Base-by-base conservation (phyloP, 495 filamentous ascomycete genomes). In the Lepraria neglecta region DNA sequence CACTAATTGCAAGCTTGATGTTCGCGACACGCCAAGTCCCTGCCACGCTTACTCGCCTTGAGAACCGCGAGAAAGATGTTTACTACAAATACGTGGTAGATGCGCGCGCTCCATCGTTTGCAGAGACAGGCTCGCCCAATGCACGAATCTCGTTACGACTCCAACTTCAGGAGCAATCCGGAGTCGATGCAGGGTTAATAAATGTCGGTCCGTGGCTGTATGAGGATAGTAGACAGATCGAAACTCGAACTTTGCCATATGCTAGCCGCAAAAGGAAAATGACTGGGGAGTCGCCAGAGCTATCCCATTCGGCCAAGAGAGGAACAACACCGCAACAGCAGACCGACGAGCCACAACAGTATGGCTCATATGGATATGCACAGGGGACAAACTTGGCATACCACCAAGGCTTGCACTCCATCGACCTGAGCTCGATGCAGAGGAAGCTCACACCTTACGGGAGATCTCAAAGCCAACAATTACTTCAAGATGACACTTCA, bases 141-240 rank as follows among this genome's bases (percentile, higher is more conserved):
- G 77, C 84, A 44, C 85, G 81, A 63, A 84, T 96, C 31, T 88
- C 89, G 30, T 70, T 97, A 55, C 81, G 81, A 63, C 77, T 97
- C 48, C 73, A 83, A 15, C 80, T 95, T 68, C 87, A 92, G 61
- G 80, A 79, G 47, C 78, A 84, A 28, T 78, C 80, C 50, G 87
- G 87, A 7, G 80, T 82, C 59, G 76, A 79, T 59, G 69, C 87
- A 21, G 78, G 81, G 9, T 80, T 82, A 12, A 75, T 86, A 15
- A 84, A 90, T 59, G 82, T 90, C 38, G 92, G 90, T 64, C 76
- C 78, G 17, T 97, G 95, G 70, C 85, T 83, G 3, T 98, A 95
- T 62, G 78, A 81, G 60, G 79, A 83, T 45, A 68, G 70, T 17
- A 48, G 71, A 15, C 73, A 73, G 6, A 66, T 70, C 14, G 73